Evolutionary conservation across 768 basidiomycete genomes (phyloP).

Genomic region (Mrakia hoshinonis): DNA sequence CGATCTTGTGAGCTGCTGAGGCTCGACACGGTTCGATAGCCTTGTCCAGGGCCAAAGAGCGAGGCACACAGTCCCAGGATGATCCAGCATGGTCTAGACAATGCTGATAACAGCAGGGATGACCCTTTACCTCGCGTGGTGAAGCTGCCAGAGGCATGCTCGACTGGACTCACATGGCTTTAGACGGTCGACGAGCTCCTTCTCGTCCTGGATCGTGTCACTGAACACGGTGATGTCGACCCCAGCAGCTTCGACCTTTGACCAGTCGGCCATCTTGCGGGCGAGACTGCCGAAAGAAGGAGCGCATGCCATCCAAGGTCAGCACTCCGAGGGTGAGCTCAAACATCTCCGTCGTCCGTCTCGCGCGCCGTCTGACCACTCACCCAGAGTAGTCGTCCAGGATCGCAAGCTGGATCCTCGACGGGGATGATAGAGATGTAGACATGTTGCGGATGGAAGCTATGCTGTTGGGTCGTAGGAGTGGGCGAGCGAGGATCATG

Average conservation of each 20-base stretch:
- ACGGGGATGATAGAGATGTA: background rate
- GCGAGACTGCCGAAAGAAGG: background rate
- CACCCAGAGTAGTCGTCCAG: slow-evolving; percentile 20
- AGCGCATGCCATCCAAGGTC: background rate
- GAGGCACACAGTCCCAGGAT: too few species aligned
- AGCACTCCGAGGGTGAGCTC: background rate
- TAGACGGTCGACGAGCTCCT: slow-evolving; percentile 48
- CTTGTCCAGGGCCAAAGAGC: background rate
- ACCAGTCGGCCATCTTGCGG: slow-evolving; percentile 45
- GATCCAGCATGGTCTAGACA: too few species aligned
- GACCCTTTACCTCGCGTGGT: too few species aligned
- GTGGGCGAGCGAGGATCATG: too few species aligned
- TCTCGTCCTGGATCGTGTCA: slow-evolving; percentile 51
- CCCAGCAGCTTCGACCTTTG: slow-evolving; percentile 39
- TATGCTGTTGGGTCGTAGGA: background rate
- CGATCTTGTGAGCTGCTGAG: too few species aligned
- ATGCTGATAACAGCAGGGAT: too few species aligned
- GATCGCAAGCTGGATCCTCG: background rate
- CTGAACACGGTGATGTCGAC: slow-evolving; percentile 40
- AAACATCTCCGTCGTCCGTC: background rate
- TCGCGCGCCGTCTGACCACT: background rate
- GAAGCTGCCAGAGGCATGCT: background rate
- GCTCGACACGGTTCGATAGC: background rate
- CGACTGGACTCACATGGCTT: slow-evolving; percentile 41
- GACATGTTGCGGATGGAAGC: background rate